These are phyloP conservation scores for Aspergillus vadensis DNA, from an alignment of 2,329 filamentous ascomycete genomes.

Conservation along the genomic window DNA sequence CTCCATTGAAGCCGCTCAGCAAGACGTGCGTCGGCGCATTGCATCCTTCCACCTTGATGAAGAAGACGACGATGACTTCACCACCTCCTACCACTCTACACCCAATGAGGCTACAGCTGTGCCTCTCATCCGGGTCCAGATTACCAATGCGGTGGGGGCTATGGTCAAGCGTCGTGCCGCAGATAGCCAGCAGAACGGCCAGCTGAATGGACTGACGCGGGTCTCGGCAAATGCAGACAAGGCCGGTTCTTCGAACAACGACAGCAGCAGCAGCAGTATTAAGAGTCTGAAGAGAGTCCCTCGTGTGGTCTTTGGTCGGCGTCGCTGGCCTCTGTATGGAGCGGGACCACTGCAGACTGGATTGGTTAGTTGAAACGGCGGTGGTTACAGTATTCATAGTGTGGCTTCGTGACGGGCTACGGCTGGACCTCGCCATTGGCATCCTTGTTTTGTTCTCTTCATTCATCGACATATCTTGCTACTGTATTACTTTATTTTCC, in stretches of 20 bases:
- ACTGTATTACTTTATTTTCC: no score
- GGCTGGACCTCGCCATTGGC: no score
- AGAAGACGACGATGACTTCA: slow-evolving; percentile 6
- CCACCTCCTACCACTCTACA: neutral
- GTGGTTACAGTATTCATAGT: no score
- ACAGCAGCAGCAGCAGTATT: neutral
- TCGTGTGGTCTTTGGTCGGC: slow-evolving; percentile 4
- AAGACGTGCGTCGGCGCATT: slow-evolving; percentile 17
- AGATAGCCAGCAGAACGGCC: neutral
- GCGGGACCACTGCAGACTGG: neutral
- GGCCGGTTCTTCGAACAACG: neutral
- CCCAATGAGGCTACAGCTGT: neutral
- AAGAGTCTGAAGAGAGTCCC: neutral
- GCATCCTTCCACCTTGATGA: slow-evolving; percentile 12
- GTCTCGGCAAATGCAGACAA: neutral
- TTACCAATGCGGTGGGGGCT: slow-evolving; percentile 15
- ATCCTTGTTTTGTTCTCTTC: no score
- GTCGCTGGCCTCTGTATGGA: slow-evolving; percentile 1
- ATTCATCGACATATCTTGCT: no score
- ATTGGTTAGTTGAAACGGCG: slow-evolving; percentile 2
- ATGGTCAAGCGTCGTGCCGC: slow-evolving; percentile 14
- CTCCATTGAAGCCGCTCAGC: slow-evolving; percentile 21
- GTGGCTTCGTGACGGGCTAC: neutral
- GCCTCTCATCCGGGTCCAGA: slow-evolving; percentile 15
- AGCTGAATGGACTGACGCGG: neutral